phyloP scores from a whole-genome alignment of 2,329 filamentous ascomycete species.

The Sclerotinia trifoliorum region DNA sequence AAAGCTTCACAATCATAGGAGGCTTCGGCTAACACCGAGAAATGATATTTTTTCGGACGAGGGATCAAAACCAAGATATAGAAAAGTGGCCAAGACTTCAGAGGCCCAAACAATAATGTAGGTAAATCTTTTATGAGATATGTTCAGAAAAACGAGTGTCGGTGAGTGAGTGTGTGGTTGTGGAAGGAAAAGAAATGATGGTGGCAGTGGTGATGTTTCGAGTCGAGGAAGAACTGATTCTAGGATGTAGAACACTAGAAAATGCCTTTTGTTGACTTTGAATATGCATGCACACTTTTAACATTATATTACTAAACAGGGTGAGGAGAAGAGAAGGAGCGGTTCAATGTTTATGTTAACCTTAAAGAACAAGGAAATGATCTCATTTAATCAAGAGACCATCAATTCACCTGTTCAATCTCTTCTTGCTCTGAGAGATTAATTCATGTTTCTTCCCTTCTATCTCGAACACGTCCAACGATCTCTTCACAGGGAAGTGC shows the following conservation, averaged over 20 bases:
- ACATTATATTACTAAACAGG: constrained; percentile 12
- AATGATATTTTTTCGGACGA: background rate
- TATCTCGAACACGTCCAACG: background rate
- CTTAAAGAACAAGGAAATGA: background rate
- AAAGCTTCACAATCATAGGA: background rate
- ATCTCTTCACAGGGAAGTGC: background rate
- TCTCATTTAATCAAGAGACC: background rate
- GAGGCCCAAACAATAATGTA: background rate
- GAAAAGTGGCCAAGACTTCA: background rate
- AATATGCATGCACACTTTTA: constrained; percentile 4
- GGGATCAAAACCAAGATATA: background rate
- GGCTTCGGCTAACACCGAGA: background rate
- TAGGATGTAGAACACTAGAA: background rate
- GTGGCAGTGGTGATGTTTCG: constrained; percentile 17
- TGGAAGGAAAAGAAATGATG: constrained; percentile 17
- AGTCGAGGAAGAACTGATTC: constrained; percentile 3
- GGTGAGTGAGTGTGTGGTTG: background rate
- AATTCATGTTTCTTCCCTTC: background rate
- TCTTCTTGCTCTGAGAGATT: background rate
- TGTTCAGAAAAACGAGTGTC: constrained; percentile 22
- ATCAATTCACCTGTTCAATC: background rate
- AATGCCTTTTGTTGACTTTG: background rate
- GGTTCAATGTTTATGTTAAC: background rate
- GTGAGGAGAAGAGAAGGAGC: constrained; percentile 17
- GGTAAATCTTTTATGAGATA: background rate